Conservation (phyloP, 208 protist species). For the Trypanosoma conorhini region DNA sequence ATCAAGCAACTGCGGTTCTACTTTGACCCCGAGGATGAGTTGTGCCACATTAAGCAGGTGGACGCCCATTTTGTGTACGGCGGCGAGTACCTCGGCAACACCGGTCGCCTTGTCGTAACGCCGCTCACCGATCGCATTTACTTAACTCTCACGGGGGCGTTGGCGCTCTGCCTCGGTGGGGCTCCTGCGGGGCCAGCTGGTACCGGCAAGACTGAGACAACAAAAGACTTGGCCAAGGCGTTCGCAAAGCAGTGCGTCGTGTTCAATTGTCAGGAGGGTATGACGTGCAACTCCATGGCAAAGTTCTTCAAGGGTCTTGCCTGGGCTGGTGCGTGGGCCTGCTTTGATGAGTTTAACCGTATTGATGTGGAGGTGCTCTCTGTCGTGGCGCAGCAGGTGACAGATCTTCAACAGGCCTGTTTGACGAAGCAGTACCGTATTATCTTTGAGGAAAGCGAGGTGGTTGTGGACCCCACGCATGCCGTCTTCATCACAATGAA, state of each 20-base stretch:
- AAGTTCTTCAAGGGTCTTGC: conserved; percentile 98
- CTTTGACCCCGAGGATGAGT: conserved; percentile 86
- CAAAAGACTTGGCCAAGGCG: conserved; percentile 98
- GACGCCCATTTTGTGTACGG: conserved; percentile 95
- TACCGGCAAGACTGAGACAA: conserved; percentile 97
- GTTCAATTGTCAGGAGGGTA: conserved; percentile 98
- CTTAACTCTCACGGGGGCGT: conserved; percentile 95
- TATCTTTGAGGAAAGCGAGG: conserved; percentile 94
- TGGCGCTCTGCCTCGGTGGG: conserved; percentile 94
- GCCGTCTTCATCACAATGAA: conserved; percentile 99
- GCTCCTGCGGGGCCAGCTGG: conserved; percentile 91
- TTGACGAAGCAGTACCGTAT: conserved; percentile 92
- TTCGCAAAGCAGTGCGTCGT: conserved; percentile 98
- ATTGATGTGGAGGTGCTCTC: conserved; percentile 98
- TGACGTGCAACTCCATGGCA: conserved; percentile 96
- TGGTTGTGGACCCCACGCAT: conserved; percentile 94
- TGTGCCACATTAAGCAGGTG: conserved; percentile 94
- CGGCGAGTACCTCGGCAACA: conserved; percentile 98
- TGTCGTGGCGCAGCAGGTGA: conserved; percentile 97
- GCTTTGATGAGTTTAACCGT: conserved; percentile 99
- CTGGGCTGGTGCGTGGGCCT: conserved; percentile 97
- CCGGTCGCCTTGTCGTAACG: conserved; percentile 96
- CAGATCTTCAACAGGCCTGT: conserved; percentile 95
- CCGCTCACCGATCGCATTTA: conserved; percentile 98
- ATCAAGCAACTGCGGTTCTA: conserved; percentile 98